These are phyloP conservation scores for Sugiyamaella marilandica DNA, from an alignment of 805 yeast species.

Conservation along the genomic window DNA sequence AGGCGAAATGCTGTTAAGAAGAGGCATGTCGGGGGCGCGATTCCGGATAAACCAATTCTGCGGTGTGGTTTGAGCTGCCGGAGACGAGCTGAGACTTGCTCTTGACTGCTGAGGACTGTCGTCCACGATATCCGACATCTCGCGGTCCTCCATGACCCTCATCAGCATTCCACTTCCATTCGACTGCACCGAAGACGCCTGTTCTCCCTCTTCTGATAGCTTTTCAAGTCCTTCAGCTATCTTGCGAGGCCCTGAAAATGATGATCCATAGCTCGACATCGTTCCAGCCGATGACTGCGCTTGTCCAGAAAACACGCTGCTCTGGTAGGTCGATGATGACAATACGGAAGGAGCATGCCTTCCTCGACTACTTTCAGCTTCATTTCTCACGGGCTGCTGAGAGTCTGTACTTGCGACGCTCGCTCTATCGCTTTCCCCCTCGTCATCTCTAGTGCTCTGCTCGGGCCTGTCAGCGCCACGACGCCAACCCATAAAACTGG, in stretches of 20 bases:
- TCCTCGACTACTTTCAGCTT: not conserved
- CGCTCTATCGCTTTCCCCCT: not conserved
- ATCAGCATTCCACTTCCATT: slow-evolving; percentile 13
- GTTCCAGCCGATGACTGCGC: slow-evolving; percentile 14
- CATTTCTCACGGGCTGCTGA: not conserved
- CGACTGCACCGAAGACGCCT: slow-evolving; percentile 11
- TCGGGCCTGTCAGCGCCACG: not conserved
- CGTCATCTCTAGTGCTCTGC: not conserved
- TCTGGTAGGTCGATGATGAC: slow-evolving; percentile 16
- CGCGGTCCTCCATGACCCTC: slow-evolving; percentile 18
- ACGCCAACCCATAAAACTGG: not conserved
- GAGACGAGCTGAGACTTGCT: not conserved
- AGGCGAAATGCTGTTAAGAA: slow-evolving; percentile 2
- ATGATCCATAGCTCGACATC: slow-evolving; percentile 13
- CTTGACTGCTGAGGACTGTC: slow-evolving; percentile 8
- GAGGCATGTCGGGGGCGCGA: slow-evolving; percentile 17
- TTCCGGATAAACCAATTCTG: slow-evolving; percentile 7
- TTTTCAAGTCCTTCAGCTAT: not conserved
- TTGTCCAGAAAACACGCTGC: slow-evolving; percentile 15
- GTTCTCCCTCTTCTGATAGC: slow-evolving; percentile 12
- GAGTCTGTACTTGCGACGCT: not conserved
- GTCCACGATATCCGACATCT: slow-evolving; percentile 15
- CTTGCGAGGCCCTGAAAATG: slow-evolving; percentile 6
- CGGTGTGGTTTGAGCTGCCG: slow-evolving; percentile 7
- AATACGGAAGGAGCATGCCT: slow-evolving; percentile 7